A percentile compares a stretch with the other conserved stretches of the same genome.
These are phyloP conservation scores for Tranzscheliella williamsii DNA, from an alignment of 1,284 basidiomycete species.

Conservation along the genomic window DNA sequence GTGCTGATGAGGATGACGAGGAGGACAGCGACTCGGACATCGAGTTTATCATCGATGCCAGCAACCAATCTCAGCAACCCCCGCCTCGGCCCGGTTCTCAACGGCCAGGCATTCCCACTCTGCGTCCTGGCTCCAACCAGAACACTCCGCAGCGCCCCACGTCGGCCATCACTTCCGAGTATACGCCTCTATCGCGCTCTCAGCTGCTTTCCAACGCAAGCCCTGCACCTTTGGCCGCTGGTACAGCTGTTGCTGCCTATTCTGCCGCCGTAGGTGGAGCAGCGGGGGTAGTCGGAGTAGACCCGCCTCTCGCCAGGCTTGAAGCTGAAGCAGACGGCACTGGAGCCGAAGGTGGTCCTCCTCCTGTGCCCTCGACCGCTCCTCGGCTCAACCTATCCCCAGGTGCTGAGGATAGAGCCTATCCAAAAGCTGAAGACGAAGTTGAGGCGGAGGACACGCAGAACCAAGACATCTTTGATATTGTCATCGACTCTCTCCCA, in stretches of 20 bases:
- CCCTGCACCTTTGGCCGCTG: conserved; percentile 10
- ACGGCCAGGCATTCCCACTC: conserved; percentile 7
- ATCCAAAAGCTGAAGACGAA: conserved; percentile 48
- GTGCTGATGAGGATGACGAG: conserved; percentile 53
- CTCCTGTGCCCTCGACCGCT: conserved; percentile 42
- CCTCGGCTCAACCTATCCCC: conserved; percentile 45
- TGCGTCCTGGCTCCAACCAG: conserved; percentile 14
- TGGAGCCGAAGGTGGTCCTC: conserved; percentile 51
- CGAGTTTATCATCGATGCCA: conserved; percentile 61
- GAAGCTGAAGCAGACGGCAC: conserved; percentile 1
- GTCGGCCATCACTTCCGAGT: conserved; percentile 83
- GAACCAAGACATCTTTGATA: conserved; percentile 72
- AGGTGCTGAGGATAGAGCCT: conserved; percentile 40
- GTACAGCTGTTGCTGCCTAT: conserved; percentile 4
- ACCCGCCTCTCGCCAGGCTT: conserved; percentile 8
- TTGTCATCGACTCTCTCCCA: conserved; percentile 76
- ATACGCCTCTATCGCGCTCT: conserved; percentile 79
- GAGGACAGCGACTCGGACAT: conserved; percentile 63
- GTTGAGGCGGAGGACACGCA: conserved; percentile 60
- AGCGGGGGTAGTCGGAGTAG: too few relatives aligned
- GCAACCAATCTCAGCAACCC: conserved; percentile 36
- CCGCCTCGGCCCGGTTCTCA: conserved; percentile 33
- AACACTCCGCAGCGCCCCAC: conserved; percentile 33
- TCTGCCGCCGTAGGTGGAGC: conserved; percentile 6
- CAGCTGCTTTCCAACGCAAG: conserved; percentile 54